Evolutionary conservation across 2,329 filamentous ascomycete genomes (phyloP).

Genomic region (Trichophyton rubrum): DNA sequence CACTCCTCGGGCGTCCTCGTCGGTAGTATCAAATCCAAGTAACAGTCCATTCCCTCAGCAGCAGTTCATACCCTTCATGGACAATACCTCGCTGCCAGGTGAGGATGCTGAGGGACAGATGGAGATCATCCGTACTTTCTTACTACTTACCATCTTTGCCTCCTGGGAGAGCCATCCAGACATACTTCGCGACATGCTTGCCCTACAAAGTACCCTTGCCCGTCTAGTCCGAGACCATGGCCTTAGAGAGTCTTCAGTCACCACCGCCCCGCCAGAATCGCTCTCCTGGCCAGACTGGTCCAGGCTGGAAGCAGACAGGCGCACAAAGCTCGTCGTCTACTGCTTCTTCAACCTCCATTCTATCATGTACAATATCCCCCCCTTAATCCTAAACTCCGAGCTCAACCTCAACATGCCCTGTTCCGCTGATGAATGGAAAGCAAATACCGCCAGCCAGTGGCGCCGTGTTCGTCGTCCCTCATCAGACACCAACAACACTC

Average conservation of each 20-base stretch:
- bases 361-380: conserved; percentile 50
- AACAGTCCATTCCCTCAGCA: conserved; percentile 33
- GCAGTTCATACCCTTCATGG: conserved; percentile 23
- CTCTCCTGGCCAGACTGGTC: conserved; percentile 44
- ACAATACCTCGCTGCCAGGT: conserved; percentile 21
- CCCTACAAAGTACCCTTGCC: conserved; percentile 45
- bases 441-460: conserved; percentile 40
- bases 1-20: conserved; percentile 30
- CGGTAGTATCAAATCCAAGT: conserved; percentile 28
- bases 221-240: conserved; percentile 45
- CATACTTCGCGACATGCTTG: conserved; percentile 44
- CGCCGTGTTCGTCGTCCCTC: conserved; percentile 26
- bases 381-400: conserved; percentile 44
- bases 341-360: conserved; percentile 49
- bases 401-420: conserved; percentile 44
- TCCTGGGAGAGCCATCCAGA: conserved; percentile 49
- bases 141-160: conserved; percentile 46
- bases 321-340: conserved; percentile 46
- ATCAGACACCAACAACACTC: conserved; percentile 23
- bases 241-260: conserved; percentile 24
- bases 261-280: conserved; percentile 22
- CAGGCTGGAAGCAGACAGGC: conserved; percentile 40
- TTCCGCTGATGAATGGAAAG: conserved; percentile 44
- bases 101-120: conserved; percentile 37
- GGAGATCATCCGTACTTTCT: conserved; percentile 39